Evolutionary conservation across 495 filamentous ascomycete species (phyloP).

Genomic region (Apodospora peruviana): DNA sequence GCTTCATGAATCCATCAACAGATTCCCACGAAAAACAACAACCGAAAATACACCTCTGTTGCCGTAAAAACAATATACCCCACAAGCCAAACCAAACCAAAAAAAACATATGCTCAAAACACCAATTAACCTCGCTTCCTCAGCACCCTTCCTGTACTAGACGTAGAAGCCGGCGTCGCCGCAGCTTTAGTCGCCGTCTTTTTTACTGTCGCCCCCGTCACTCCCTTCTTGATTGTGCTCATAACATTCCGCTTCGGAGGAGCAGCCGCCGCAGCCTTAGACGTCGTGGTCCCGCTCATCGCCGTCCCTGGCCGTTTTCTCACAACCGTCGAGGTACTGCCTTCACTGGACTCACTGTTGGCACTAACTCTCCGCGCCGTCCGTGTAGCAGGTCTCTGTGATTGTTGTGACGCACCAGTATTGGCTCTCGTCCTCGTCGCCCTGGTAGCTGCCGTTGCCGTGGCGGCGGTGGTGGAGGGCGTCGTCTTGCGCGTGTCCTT

Average conservation of each 20-base stretch:
- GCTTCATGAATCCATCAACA: not conserved
- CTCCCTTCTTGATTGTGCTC: slow-evolving; percentile 38
- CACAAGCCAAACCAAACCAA: not conserved
- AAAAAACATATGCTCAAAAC: not conserved
- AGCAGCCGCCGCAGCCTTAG: slow-evolving; percentile 21
- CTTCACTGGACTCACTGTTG: slow-evolving; percentile 44
- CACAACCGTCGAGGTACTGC: slow-evolving; percentile 40
- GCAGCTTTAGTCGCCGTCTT: slow-evolving; percentile 31
- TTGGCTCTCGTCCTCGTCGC: slow-evolving; percentile 31
- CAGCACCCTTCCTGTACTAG: slow-evolving; percentile 34
- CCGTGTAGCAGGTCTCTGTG: slow-evolving; percentile 30
- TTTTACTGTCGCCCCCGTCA: slow-evolving; percentile 27
- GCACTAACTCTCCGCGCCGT: slow-evolving; percentile 41
- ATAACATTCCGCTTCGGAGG: slow-evolving; percentile 37
- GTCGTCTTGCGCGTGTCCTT: slow-evolving; percentile 41
- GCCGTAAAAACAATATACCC: not conserved
- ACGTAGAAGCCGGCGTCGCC: slow-evolving; percentile 19
- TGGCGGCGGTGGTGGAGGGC: slow-evolving; percentile 33
- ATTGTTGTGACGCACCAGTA: slow-evolving; percentile 11
- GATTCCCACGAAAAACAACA: not conserved
- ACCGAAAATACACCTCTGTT: not conserved
- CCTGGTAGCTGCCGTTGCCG: slow-evolving; percentile 22
- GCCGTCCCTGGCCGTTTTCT: slow-evolving; percentile 39
- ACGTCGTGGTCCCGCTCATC: slow-evolving; percentile 9
- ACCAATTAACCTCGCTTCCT: slow-evolving; percentile 42